Evolutionary conservation across 2,329 filamentous ascomycete genomes (phyloP).

Genomic region (Onygena corvina): DNA sequence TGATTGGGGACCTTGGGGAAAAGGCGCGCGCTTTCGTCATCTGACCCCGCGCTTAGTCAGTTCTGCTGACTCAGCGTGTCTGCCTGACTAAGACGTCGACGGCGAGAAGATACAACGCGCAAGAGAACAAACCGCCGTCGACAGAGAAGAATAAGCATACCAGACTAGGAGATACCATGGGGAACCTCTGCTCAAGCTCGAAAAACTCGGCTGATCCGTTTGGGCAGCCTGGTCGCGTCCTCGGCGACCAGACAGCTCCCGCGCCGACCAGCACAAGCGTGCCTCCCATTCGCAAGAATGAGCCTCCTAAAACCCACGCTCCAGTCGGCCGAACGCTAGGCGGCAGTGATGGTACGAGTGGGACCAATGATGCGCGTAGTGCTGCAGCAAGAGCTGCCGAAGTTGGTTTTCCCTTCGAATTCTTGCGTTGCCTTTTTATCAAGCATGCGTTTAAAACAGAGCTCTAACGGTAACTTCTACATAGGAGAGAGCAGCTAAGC

Average conservation of each 20-base stretch:
- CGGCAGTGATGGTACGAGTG: slow-evolving; percentile 27
- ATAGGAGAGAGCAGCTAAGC: slow-evolving; percentile 53
- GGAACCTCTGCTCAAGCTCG: slow-evolving; percentile 71
- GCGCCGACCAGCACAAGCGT: slow-evolving; percentile 29
- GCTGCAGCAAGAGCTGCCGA: slow-evolving; percentile 74
- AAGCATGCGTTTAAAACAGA: neutral
- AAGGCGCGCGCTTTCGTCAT: slow-evolving; percentile 5
- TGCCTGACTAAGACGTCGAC: neutral
- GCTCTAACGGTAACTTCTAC: neutral
- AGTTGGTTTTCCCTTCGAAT: slow-evolving; percentile 42
- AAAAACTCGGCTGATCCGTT: slow-evolving; percentile 51
- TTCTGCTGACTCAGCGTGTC: neutral
- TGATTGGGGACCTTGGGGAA: slow-evolving; percentile 10
- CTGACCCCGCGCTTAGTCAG: slow-evolving; percentile 4
- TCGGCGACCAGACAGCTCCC: slow-evolving; percentile 46
- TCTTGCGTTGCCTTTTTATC: neutral
- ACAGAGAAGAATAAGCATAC: neutral
- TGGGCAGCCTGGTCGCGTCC: slow-evolving; percentile 57
- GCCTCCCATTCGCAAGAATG: slow-evolving; percentile 25
- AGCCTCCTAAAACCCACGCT: slow-evolving; percentile 19
- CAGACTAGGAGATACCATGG: slow-evolving; percentile 46
- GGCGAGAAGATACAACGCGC: neutral
- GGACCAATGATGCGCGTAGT: slow-evolving; percentile 49
- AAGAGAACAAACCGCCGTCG: neutral
- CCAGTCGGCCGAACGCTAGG: slow-evolving; percentile 54